A percentile compares a stretch with the other conserved stretches of the same genome.
Evolutionary conservation across 495 filamentous ascomycete genomes (phyloP).

Genomic region (Coniosporium apollinis): DNA sequence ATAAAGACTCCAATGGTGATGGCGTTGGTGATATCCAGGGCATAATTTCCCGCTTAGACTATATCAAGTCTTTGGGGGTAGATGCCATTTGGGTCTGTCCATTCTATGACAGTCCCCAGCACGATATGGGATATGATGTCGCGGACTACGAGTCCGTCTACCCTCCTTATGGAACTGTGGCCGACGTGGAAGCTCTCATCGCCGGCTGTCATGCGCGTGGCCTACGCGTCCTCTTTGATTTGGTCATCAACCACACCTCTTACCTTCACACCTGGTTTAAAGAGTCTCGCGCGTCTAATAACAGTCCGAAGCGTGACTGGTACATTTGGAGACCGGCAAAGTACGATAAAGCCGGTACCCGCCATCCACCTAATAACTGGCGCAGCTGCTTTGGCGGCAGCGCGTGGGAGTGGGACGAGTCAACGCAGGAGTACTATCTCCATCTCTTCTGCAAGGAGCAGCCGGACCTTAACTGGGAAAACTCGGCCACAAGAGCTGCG

Average conservation of each 20-base stretch:
- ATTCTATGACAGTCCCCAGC: slow-evolving; percentile 14
- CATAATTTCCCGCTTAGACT: slow-evolving; percentile 12
- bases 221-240: slow-evolving; percentile 16
- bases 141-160: slow-evolving; percentile 18
- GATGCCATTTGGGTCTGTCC: slow-evolving; percentile 22
- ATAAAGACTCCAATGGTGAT: slow-evolving; percentile 15
- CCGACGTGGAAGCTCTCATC: slow-evolving; percentile 16
- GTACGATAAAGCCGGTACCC: slow-evolving; percentile 13
- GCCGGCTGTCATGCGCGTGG: slow-evolving; percentile 10
- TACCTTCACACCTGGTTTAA: slow-evolving; percentile 17
- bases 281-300: slow-evolving; percentile 13
- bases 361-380: slow-evolving; percentile 20
- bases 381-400: slow-evolving; percentile 14
- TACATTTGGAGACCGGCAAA: slow-evolving; percentile 21
- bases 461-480: slow-evolving; percentile 25
- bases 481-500: slow-evolving; percentile 8
- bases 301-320: slow-evolving; percentile 18
- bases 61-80: slow-evolving; percentile 15
- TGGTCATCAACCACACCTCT: slow-evolving; percentile 19
- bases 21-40: slow-evolving; percentile 10
- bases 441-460: slow-evolving; percentile 18
- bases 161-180: slow-evolving; percentile 13
- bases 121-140: slow-evolving; percentile 23
- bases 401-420: slow-evolving; percentile 20
- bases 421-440: slow-evolving; percentile 22